Evolutionary conservation across 768 basidiomycete genomes (phyloP), one percentile per base, ranked within the genome.

Genomic region (Boletus rex-veris): DNA sequence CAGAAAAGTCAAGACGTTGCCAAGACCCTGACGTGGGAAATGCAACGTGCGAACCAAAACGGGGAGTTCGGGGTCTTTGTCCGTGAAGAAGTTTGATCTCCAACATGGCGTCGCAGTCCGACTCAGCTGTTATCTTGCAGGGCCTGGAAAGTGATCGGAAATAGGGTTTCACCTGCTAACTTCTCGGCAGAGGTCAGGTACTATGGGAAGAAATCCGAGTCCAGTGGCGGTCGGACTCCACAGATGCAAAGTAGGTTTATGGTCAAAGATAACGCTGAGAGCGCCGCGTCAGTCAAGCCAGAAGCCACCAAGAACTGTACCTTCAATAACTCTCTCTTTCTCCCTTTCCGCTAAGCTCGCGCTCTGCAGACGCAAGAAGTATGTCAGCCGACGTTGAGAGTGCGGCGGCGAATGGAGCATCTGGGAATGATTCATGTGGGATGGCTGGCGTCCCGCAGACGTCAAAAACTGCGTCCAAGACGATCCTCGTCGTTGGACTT

Each of bases 401-500:
- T 10, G 14, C 30, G 8, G 15, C 21, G 37, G 4, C 36, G 47
- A 38, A 44, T 8, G 33, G 37, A n/a, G 19, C 36, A 38, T 35
- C 47, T 44, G 3, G 19, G 16, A 1, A 42, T 30, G 35, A 21
- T 19, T 24, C 37, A 1, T 46, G n/a, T 19, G 30, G 6, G 14
- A 14, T 1, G 16, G 26, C 26, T 10, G 26, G 26, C 11, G 16
- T 48, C 21, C 40, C 26, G 10, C 40, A 12, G 46, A 16, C 18
- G 15, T 5, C 40, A 18, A 6, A 26, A 6, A 15, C 35, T 31
- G 28, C 19, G n/a, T 4, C 42, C n/a, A 54, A 50, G 48, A 54
- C 48, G 36, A 19, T 50, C 21, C 53, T 54, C 14, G 48, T 54
- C 21, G 43, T 50, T 24, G 53, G 53, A 10, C 53, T 54, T 16